Evolutionary conservation across 768 basidiomycete species (phyloP).

Genomic region (Nevesoporus exiguus): DNA sequence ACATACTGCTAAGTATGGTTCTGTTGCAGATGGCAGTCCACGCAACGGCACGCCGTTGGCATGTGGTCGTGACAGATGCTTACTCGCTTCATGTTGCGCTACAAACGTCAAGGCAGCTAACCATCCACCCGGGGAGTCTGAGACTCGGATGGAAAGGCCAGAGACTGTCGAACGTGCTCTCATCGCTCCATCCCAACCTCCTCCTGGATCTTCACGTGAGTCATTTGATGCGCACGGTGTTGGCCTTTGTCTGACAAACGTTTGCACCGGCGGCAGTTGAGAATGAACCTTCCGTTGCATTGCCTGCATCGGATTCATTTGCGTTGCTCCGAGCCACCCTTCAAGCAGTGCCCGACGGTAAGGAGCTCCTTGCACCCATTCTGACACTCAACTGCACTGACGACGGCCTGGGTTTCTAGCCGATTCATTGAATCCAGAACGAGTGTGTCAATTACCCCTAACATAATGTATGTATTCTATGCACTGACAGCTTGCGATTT

Average conservation of each 20-base stretch:
- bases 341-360: not conserved
- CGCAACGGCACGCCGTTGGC: slow-evolving; percentile 1
- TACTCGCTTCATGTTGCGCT: not conserved
- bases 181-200: not conserved
- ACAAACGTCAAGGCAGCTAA: slow-evolving; percentile 9
- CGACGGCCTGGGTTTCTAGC: not conserved
- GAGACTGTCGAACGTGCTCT: not conserved
- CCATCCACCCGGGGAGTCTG: slow-evolving; percentile 16
- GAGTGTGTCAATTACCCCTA: not conserved
- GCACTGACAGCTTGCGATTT: not conserved
- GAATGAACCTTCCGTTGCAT: not conserved
- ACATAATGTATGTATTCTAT: not conserved
- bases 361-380: not conserved
- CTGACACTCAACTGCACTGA: not conserved
- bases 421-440: not conserved
- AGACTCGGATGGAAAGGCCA: slow-evolving; percentile 5
- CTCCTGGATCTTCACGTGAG: slow-evolving; percentile 9
- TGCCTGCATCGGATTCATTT: not conserved
- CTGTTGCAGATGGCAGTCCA: not conserved
- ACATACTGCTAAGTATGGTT: not conserved
- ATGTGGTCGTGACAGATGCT: not conserved
- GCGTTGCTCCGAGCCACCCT: no score
- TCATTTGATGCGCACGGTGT: not conserved
- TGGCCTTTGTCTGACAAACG: slow-evolving; percentile 4
- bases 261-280: not conserved